Conservation (phyloP, 805 yeast genomes). For the Starmerella floricola region DNA sequence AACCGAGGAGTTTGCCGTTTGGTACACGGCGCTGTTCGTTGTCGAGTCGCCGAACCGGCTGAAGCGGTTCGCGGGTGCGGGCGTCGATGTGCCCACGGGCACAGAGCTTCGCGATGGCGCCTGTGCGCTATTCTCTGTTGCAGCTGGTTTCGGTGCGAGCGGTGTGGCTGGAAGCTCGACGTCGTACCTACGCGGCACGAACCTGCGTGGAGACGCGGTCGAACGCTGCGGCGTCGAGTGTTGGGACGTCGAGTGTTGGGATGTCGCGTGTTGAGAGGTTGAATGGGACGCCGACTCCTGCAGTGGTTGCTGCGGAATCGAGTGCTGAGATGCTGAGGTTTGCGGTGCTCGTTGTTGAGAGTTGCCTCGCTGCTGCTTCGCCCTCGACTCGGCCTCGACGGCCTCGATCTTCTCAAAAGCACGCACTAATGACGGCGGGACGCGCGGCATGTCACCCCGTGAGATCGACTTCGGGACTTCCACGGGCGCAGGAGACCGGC, state of each 20-base stretch:
- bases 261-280: neutral
- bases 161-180: no score
- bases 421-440: neutral
- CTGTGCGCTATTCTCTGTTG: no score
- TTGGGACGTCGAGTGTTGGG: no score
- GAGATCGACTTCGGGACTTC: neutral
- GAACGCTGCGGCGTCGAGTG: no score
- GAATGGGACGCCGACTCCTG: neutral
- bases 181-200: neutral
- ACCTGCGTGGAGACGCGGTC: neutral
- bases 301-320: neutral
- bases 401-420: neutral
- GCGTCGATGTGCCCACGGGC: constrained; percentile 2
- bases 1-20: neutral
- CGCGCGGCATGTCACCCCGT: neutral
- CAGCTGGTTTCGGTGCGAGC: no score
- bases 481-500: no score
- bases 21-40: neutral
- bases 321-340: no score
- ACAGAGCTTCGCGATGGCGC: neutral
- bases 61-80: neutral
- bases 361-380: no score
- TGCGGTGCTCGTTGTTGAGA: no score
- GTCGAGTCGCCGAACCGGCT: neutral
- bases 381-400: no score